phyloP scores from a whole-genome alignment of 306 rosid genomes.

The Vicia villosa region DNA sequence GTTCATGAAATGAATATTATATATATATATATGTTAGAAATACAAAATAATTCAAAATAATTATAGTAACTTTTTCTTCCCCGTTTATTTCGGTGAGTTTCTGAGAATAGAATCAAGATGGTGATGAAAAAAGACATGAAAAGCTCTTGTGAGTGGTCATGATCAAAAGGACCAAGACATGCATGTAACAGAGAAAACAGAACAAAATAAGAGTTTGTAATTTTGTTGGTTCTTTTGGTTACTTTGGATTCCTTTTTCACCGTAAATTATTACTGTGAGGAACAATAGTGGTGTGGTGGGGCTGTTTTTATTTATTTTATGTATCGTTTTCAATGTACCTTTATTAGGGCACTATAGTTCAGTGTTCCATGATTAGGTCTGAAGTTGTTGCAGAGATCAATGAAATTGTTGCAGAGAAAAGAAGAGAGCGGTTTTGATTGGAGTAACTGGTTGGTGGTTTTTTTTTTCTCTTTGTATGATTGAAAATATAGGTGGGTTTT shows the following conservation, averaged over 20 bases:
- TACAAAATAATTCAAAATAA: no score
- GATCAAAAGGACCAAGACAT: conserved; percentile 68
- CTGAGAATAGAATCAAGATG: conserved; percentile 53
- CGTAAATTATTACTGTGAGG: neutral
- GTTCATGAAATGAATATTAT: no score
- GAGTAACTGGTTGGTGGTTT: conserved; percentile 35
- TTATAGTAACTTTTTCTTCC: conserved; percentile 45
- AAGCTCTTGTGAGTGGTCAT: conserved; percentile 57
- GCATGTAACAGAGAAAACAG: conserved; percentile 55
- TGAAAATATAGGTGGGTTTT: conserved; percentile 46
- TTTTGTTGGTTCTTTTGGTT: conserved; percentile 61
- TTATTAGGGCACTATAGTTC: conserved; percentile 49
- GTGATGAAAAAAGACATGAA: conserved; percentile 58
- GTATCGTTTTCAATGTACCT: conserved; percentile 16
- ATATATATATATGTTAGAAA: no score
- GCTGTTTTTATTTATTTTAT: conserved; percentile 22
- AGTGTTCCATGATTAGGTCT: conserved; percentile 41
- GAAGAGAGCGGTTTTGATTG: conserved; percentile 34
- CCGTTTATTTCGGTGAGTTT: conserved; percentile 51
- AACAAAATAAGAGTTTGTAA: conserved; percentile 48
- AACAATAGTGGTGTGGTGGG: conserved; percentile 27
- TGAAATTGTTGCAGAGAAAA: conserved; percentile 1
- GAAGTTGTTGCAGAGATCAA: conserved; percentile 34
- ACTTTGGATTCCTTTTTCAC: conserved; percentile 7
- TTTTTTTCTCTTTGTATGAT: conserved; percentile 32